Evolutionary conservation across 2,329 filamentous ascomycete genomes (phyloP).

Genomic region (Beauveria caledonica): DNA sequence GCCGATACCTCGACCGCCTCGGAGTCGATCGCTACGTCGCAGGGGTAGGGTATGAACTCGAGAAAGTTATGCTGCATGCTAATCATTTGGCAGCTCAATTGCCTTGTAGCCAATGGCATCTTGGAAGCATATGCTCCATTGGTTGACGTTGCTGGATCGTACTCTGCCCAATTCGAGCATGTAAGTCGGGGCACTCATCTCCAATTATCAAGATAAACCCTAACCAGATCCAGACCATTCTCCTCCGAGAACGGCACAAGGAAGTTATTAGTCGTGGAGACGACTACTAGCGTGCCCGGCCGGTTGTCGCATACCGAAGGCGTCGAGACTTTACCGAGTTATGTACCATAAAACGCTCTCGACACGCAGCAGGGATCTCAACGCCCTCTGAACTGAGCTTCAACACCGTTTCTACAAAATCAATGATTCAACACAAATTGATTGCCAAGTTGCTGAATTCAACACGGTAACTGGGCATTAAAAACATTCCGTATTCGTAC

Average conservation of each 20-base stretch:
- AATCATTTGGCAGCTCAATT: slow-evolving; percentile 39
- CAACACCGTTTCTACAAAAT: neutral
- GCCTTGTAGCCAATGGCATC: slow-evolving; percentile 47
- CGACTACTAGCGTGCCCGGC: slow-evolving; percentile 34
- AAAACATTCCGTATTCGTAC: no score
- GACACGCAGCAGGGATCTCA: neutral
- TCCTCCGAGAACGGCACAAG: slow-evolving; percentile 36
- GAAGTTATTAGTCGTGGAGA: slow-evolving; percentile 45
- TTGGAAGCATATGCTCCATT: slow-evolving; percentile 50
- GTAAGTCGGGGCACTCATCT: slow-evolving; percentile 20
- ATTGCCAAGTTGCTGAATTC: no score
- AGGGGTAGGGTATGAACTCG: slow-evolving; percentile 34
- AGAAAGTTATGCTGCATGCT: rapidly evolving
- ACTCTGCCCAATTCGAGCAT: slow-evolving; percentile 57
- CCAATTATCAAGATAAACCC: neutral
- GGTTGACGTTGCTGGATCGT: slow-evolving; percentile 50
- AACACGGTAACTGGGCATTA: no score
- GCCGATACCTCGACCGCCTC: slow-evolving; percentile 56
- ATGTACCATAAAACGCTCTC: neutral
- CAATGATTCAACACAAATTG: no score
- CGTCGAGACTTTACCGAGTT: no score
- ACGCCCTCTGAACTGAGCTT: neutral
- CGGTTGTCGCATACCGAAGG: neutral
- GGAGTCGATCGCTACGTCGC: slow-evolving; percentile 50
- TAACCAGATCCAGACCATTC: slow-evolving; percentile 32